Base-by-base conservation (phyloP, 768 basidiomycete species). In the Dictyophora rubrovolvata region DNA sequence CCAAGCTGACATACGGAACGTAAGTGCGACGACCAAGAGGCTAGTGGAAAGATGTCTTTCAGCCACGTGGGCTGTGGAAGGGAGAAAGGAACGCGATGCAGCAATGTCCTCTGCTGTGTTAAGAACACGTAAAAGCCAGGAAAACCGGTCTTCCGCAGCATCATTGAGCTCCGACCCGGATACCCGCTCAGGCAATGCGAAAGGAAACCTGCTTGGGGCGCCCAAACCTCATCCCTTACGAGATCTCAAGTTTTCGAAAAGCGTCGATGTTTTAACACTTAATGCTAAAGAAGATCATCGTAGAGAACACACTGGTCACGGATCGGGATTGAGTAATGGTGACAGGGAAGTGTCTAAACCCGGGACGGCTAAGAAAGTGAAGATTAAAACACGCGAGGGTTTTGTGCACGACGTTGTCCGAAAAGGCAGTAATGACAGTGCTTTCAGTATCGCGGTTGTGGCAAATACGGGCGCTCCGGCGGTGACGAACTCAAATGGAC, bases 21-120 rank as follows among this genome's bases (percentile, higher is more conserved):
- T 95, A 63, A 87, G 83, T 59, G 74, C 89, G 1, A 97, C 94
- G 0, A 98, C 94, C 0, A 85, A 83, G 63, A 83, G 96, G 8
- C 80, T 99, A 8, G 96, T 97, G 17, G 89, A 93, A 60, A 81
- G 96, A 46, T 97, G 94, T 70, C 79, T 98, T 18, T 74, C 76
- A 14, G 93, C 87, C 2, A 85, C 87, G 8, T 96, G 93, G 93
- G 89, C 88, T 74, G 80, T 86, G 14, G 80, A 87, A 33, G 72
- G 87, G 42, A 78, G 77, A 60, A 84, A 76, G 62, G 62, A 65
- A 11, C 66, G 52, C 17, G 56, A 46, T 42, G 61, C 49, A 55
- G 18, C 52, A 69, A 34, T 63, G 67, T 55, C 67, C 63, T 50
- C 70, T 68, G 37, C 64, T 69, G 58, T 61, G 62, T 9, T 59